phyloP scores from a whole-genome alignment of 371 early-diverging fungal genomes.

The Mortierella sp. region DNA sequence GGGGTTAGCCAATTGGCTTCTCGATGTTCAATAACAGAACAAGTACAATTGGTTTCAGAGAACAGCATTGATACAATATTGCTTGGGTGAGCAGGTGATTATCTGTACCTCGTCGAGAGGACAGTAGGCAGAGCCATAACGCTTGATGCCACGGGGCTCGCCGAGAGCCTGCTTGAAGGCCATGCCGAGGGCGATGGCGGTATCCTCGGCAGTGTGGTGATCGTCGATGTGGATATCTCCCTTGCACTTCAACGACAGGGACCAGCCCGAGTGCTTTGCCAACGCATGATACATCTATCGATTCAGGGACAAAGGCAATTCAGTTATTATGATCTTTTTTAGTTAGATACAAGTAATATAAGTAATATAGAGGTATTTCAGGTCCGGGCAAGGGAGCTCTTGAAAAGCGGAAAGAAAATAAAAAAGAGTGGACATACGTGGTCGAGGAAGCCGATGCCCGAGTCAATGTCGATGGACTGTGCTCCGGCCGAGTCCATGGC shows the following conservation, averaged over 20 bases:
- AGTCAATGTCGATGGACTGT: conserved; percentile 83
- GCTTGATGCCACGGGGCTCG: conserved; percentile 89
- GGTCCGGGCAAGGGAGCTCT: neutral
- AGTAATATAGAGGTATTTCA: no score
- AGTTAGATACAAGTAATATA: no score
- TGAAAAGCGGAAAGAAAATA: neutral
- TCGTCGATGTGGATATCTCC: conserved; percentile 98
- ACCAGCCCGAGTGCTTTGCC: conserved; percentile 95
- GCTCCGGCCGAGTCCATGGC: conserved; percentile 66
- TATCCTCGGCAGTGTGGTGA: conserved; percentile 98
- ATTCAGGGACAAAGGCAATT: no score
- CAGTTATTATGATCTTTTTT: no score
- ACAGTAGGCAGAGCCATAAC: conserved; percentile 95
- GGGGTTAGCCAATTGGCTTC: no score
- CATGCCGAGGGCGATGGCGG: conserved; percentile 92
- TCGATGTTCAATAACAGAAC: neutral
- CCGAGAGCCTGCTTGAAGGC: conserved; percentile 95
- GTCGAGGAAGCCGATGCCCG: conserved; percentile 98
- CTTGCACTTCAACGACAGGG: conserved; percentile 81
- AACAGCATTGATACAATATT: neutral
- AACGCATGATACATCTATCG: conserved; percentile 96
- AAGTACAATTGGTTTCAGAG: neutral
- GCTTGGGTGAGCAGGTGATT: neutral
- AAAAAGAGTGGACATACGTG: conserved; percentile 72
- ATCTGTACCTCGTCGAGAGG: conserved; percentile 92